Conservation (phyloP, 345 rosid genomes). For the Excoecaria cochinchinensis region DNA sequence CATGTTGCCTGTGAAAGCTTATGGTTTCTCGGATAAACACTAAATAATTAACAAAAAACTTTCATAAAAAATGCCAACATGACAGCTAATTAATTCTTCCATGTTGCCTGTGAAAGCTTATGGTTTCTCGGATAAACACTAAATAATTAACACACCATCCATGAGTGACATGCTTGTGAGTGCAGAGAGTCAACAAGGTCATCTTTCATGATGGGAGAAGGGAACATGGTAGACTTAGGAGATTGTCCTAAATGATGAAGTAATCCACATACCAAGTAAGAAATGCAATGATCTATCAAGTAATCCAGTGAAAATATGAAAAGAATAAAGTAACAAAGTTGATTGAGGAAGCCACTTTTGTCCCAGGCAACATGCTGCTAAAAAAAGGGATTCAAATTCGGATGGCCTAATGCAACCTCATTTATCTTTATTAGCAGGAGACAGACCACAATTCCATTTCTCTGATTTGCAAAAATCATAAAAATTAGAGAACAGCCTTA, state of each 20-base stretch:
- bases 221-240: not conserved
- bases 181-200: not conserved
- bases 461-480: not conserved
- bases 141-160: conserved; percentile 1
- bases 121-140: not conserved
- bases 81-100: not conserved
- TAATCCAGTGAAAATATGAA: not conserved
- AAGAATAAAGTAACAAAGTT: not conserved
- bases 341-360: not conserved
- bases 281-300: not conserved
- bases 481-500: not conserved
- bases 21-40: not conserved
- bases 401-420: not conserved
- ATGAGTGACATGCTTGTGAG: not conserved
- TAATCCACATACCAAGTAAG: not conserved
- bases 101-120: not conserved
- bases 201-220: not conserved
- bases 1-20: not conserved
- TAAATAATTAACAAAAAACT: conserved; percentile 2
- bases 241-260: not conserved
- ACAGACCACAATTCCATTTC: not conserved
- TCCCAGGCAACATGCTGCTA: not conserved
- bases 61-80: conserved; percentile 10
- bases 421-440: not conserved
- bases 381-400: not conserved